phyloP scores from a whole-genome alignment of 1,284 basidiomycete species.

The Apiotrichum brassicae region DNA sequence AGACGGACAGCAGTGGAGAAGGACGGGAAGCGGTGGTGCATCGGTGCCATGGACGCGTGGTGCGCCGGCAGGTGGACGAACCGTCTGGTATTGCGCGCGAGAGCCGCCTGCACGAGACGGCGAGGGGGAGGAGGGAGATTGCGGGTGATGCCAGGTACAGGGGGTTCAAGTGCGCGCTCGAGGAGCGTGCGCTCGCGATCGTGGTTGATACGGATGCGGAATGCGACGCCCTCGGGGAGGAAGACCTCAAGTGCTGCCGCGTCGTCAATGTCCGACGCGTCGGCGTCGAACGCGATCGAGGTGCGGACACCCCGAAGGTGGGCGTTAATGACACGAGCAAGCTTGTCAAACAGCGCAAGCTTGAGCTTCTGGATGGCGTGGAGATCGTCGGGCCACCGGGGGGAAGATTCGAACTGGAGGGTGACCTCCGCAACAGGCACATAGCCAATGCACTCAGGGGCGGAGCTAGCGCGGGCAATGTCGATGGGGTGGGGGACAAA shows the following conservation, averaged over 20 bases:
- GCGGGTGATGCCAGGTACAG: constrained; percentile 25
- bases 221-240: constrained; percentile 78
- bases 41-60: constrained; percentile 71
- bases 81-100: constrained; percentile 59
- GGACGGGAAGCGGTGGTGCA: constrained; percentile 72
- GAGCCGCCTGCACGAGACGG: constrained; percentile 55
- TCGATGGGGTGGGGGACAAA: constrained; percentile 64
- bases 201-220: constrained; percentile 75
- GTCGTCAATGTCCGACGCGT: constrained; percentile 61
- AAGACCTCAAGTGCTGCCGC: constrained; percentile 68
- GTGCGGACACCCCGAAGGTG: constrained; percentile 51
- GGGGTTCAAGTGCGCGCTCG: constrained; percentile 57
- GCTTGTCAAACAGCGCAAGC: constrained; percentile 78
- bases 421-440: constrained; percentile 64
- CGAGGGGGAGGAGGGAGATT: constrained; percentile 38
- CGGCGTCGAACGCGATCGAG: constrained; percentile 54
- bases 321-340: constrained; percentile 60
- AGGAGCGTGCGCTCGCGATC: constrained; percentile 77
- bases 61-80: constrained; percentile 78
- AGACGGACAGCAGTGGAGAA: constrained; percentile 79
- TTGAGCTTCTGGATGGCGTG: constrained; percentile 91
- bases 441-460: constrained; percentile 56
- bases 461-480: constrained; percentile 45
- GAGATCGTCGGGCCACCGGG: constrained; percentile 92
- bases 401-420: constrained; percentile 83